A percentile compares a stretch with the other conserved stretches of the same genome.
phyloP scores from a whole-genome alignment of 805 yeast species.

The Wickerhamiella azyma region DNA sequence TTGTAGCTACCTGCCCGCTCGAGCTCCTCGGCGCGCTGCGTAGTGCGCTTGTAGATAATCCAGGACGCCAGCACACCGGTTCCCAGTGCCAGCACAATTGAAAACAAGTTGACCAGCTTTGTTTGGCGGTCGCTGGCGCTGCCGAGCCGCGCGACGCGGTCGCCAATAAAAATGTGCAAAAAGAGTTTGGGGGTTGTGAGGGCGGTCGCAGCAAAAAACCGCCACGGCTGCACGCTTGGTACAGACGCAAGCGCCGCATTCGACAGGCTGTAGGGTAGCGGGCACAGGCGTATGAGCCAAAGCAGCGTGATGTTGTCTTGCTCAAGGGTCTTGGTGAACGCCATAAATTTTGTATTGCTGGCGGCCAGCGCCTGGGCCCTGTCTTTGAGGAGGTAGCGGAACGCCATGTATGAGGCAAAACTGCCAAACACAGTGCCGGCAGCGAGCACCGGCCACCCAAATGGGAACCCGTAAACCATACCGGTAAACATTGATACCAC shows the following conservation, averaged over 20 bases:
- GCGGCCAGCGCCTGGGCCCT: constrained; percentile 49
- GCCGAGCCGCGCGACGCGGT: constrained; percentile 57
- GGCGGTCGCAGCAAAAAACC: constrained; percentile 57
- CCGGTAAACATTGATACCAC: constrained; percentile 56
- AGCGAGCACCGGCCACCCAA: constrained; percentile 70
- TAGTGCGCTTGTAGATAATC: constrained; percentile 46
- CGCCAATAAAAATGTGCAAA: constrained; percentile 67
- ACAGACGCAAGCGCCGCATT: constrained; percentile 88
- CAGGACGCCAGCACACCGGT: constrained; percentile 51
- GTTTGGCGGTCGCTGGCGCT: constrained; percentile 33
- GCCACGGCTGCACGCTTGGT: constrained; percentile 51
- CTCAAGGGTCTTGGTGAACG: constrained; percentile 64
- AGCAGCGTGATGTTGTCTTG: constrained; percentile 53
- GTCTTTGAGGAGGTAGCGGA: constrained; percentile 42
- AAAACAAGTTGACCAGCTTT: constrained; percentile 45
- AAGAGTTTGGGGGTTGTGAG: constrained; percentile 71
- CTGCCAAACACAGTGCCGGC: constrained; percentile 62
- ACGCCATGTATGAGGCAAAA: constrained; percentile 53
- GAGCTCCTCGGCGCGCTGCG: constrained; percentile 8
- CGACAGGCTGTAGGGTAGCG: constrained; percentile 82
- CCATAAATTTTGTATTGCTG: constrained; percentile 50
- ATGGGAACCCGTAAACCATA: constrained; percentile 64
- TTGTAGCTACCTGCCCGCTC: constrained; percentile 1
- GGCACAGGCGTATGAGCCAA: constrained; percentile 68
- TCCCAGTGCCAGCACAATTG: constrained; percentile 42